These are phyloP conservation scores for Talaromyces rugulosus DNA, from an alignment of 2,329 filamentous ascomycete species.

Conservation along the genomic window DNA sequence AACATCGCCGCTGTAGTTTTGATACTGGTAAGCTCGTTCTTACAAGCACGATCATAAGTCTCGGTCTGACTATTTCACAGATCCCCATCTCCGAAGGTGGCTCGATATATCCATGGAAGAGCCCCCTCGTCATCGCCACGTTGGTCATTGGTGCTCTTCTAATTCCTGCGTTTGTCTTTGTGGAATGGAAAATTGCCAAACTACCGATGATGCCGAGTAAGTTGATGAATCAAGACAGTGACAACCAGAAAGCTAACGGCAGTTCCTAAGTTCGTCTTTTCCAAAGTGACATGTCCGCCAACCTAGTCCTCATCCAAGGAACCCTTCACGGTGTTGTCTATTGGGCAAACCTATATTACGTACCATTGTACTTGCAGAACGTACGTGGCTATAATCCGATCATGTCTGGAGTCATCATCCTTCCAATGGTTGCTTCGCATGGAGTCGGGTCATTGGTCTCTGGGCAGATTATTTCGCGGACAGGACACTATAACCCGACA, in stretches of 20 bases:
- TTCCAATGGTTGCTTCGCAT: conserved; percentile 8
- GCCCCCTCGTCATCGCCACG: conserved; percentile 6
- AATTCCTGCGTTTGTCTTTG: conserved; percentile 2
- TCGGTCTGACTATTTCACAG: background rate
- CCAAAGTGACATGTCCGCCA: conserved; percentile 24
- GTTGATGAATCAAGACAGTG: background rate
- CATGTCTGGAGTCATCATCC: conserved; percentile 3
- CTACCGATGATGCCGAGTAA: conserved; percentile 9
- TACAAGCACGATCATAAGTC: background rate
- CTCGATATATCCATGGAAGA: conserved; percentile 8
- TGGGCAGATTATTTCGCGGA: conserved; percentile 1
- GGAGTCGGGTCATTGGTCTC: conserved; percentile 3
- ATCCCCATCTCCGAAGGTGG: conserved; percentile 9
- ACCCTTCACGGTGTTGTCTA: conserved; percentile 21
- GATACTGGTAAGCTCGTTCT: background rate
- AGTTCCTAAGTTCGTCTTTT: conserved; percentile 13
- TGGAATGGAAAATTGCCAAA: conserved; percentile 11
- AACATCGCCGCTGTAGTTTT: conserved; percentile 8
- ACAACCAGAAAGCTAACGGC: background rate
- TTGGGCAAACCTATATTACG: conserved; percentile 19
- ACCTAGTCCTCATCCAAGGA: conserved; percentile 19
- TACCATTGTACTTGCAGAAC: conserved; percentile 8
- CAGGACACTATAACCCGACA: conserved; percentile 4
- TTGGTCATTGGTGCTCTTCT: conserved; percentile 2
- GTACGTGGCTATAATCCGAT: conserved; percentile 4